Conservation (phyloP, 1,139 yeast genomes). For the Geotrichum candidum region DNA sequence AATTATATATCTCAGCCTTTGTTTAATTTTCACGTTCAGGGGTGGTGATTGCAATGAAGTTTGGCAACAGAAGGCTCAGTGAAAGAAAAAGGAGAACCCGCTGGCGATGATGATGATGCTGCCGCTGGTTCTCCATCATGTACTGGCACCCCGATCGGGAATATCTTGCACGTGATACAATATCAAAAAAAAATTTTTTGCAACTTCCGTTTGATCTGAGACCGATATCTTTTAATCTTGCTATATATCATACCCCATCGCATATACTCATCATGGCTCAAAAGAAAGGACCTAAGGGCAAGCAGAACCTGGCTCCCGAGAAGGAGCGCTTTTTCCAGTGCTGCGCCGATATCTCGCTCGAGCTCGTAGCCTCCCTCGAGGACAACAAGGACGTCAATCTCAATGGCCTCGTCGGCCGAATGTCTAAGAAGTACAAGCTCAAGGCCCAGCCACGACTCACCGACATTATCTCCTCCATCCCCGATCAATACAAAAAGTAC, state of each 20-base stretch:
- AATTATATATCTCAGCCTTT: not conserved
- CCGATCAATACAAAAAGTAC: slow-evolving; percentile 91
- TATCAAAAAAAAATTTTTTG: not conserved
- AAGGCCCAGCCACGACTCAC: slow-evolving; percentile 92
- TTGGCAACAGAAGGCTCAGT: not conserved
- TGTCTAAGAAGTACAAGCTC: slow-evolving; percentile 83
- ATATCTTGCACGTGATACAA: not conserved
- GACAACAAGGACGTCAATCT: slow-evolving; percentile 72
- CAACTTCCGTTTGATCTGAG: not conserved
- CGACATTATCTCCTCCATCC: slow-evolving; percentile 90
- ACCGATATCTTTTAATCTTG: not conserved
- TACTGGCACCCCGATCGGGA: not conserved
- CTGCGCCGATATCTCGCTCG: slow-evolving; percentile 88
- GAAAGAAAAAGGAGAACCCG: not conserved
- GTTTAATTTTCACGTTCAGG: not conserved
- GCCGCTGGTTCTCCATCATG: not conserved
- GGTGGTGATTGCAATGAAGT: not conserved
- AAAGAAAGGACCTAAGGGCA: slow-evolving; percentile 28
- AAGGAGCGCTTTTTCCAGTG: slow-evolving; percentile 89
- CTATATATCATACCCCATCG: not conserved
- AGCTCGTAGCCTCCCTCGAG: slow-evolving; percentile 72
- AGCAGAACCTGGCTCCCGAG: slow-evolving; percentile 43
- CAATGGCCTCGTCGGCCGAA: slow-evolving; percentile 80
- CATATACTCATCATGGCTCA: slow-evolving; percentile 2
- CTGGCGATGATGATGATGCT: too few relatives aligned